phyloP scores from a whole-genome alignment of 2,329 filamentous ascomycete genomes.

The Magnaporthiopsis incrustans region DNA sequence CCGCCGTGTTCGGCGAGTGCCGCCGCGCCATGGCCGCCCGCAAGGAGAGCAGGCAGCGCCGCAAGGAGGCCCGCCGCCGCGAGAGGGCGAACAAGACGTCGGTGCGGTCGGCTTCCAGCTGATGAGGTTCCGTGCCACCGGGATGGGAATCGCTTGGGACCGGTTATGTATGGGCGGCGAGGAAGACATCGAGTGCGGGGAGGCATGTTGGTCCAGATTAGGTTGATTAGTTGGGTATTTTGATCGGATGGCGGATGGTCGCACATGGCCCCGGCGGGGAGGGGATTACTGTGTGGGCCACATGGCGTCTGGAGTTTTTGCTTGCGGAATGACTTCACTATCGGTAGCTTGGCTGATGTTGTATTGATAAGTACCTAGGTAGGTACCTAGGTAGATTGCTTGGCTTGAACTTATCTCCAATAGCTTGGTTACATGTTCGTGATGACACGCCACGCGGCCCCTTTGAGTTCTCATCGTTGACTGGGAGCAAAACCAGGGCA shows the following conservation, averaged over 20 bases:
- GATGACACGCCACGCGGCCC: too few species aligned
- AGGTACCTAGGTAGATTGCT: too few species aligned
- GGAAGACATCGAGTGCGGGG: not conserved
- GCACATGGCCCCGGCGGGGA: not conserved
- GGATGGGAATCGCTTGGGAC: too few species aligned
- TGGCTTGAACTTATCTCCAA: too few species aligned
- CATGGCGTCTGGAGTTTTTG: not conserved
- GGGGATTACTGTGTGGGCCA: not conserved
- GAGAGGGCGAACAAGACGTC: conserved; percentile 5
- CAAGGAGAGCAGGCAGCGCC: conserved; percentile 10
- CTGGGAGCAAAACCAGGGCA: not conserved
- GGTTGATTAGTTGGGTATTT: not conserved
- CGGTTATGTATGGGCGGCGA: too few species aligned
- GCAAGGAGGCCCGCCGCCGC: conserved; percentile 4
- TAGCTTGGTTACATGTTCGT: too few species aligned
- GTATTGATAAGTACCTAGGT: too few species aligned
- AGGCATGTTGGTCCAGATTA: too few species aligned
- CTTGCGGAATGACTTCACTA: not conserved
- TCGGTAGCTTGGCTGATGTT: not conserved
- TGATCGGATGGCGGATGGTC: not conserved
- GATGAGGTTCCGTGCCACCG: too few species aligned
- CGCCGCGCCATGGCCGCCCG: conserved; percentile 14
- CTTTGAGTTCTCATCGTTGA: not conserved
- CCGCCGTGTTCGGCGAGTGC: conserved; percentile 24
- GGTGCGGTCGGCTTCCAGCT: not conserved